These are phyloP conservation scores for Sorghum bicolor DNA, from an alignment of 176 grass and related monocot genomes.

Conservation along the genomic window DNA sequence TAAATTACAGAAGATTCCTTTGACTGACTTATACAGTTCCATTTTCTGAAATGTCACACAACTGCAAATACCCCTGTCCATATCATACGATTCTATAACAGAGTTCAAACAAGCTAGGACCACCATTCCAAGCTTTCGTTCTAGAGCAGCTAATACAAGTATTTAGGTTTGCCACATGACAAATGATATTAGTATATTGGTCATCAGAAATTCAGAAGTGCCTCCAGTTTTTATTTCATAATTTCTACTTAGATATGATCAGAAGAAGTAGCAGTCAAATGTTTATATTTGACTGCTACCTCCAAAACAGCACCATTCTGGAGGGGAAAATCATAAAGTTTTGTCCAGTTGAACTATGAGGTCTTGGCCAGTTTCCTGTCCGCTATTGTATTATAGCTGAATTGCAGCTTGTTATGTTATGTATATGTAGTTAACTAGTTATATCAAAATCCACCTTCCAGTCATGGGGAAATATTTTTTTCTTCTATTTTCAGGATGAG, in stretches of 20 bases:
- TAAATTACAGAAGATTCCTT: not conserved
- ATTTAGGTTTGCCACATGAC: not conserved
- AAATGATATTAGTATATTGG: not conserved
- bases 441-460: not conserved
- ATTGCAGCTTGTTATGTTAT: not conserved
- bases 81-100: not conserved
- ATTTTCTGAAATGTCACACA: not conserved
- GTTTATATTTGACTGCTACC: not conserved
- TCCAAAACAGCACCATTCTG: not conserved
- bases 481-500: conserved; percentile 65
- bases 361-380: not conserved
- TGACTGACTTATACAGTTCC: not conserved
- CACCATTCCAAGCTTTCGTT: not conserved
- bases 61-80: not conserved
- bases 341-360: not conserved
- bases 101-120: not conserved
- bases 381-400: not conserved
- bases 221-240: not conserved
- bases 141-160: not conserved
- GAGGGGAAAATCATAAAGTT: not conserved
- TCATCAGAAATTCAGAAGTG: not conserved
- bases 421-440: not conserved
- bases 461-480: not conserved
- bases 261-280: not conserved
- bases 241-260: not conserved